Conservation (phyloP, 2,329 filamentous ascomycete genomes). For the Sporothrix mexicana region DNA sequence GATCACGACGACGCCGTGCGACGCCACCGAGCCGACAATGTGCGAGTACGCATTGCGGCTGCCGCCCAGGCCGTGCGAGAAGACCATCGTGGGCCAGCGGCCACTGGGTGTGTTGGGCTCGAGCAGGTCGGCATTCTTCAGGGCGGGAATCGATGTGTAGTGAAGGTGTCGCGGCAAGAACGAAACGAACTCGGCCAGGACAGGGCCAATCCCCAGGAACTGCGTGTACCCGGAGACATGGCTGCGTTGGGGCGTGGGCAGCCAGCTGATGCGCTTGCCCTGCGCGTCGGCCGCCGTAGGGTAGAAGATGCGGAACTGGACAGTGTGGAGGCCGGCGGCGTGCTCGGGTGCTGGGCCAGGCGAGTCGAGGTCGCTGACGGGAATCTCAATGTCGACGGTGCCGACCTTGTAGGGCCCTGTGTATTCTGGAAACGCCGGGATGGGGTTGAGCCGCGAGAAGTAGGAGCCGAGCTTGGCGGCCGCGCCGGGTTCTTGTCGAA, state of each 20-base stretch:
- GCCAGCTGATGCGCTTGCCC: conserved; percentile 72
- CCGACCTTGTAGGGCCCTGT: conserved; percentile 80
- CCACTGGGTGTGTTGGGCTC: conserved; percentile 53
- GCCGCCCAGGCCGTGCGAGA: conserved; percentile 85
- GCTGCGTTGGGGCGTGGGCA: conserved; percentile 76
- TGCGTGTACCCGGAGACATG: conserved; percentile 77
- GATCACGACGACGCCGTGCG: conserved; percentile 79
- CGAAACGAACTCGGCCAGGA: conserved; percentile 65
- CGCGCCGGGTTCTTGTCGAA: conserved; percentile 3
- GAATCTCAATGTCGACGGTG: conserved; percentile 80
- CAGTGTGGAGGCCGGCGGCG: conserved; percentile 67
- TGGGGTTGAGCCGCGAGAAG: conserved; percentile 65
- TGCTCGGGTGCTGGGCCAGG: conserved; percentile 61
- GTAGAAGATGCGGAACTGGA: conserved; percentile 84
- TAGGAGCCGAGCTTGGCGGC: conserved; percentile 52
- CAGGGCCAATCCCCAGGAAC: conserved; percentile 71
- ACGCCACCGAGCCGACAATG: conserved; percentile 76
- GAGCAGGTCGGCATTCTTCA: conserved; percentile 72
- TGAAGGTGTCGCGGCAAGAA: conserved; percentile 73
- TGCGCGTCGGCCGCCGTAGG: conserved; percentile 63
- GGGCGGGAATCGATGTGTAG: conserved; percentile 73
- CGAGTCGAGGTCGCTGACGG: conserved; percentile 63
- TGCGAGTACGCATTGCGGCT: conserved; percentile 86
- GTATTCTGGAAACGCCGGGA: conserved; percentile 76
- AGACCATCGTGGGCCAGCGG: conserved; percentile 81